Evolutionary conservation across 768 basidiomycete species (phyloP).

Genomic region (Rhizopogon vesiculosus): DNA sequence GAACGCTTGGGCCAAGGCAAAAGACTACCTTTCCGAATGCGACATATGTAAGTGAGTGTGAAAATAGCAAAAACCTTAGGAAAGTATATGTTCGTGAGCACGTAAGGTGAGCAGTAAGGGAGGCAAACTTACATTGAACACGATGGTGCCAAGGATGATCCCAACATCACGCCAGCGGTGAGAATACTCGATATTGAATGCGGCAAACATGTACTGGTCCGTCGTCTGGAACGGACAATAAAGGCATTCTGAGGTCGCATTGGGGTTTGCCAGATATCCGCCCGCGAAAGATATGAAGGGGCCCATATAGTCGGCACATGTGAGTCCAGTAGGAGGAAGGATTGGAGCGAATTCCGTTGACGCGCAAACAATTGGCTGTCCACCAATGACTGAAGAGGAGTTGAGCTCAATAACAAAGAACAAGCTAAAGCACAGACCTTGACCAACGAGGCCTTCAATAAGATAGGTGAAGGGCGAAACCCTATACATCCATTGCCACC

Average conservation of each 20-base stretch:
- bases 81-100: neutral
- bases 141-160: constrained; percentile 36
- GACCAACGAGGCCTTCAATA: constrained; percentile 40
- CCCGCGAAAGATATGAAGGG: constrained; percentile 37
- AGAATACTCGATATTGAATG: constrained; percentile 59
- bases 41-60: constrained; percentile 25
- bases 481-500: constrained; percentile 72
- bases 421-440: constrained; percentile 33
- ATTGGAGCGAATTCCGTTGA: constrained; percentile 58
- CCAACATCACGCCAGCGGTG: constrained; percentile 46
- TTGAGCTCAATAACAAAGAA: neutral
- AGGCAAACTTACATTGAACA: constrained; percentile 36
- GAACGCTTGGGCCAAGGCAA: neutral
- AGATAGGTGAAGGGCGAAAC: constrained; percentile 53
- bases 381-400: constrained; percentile 42
- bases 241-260: constrained; percentile 33
- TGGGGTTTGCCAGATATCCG: constrained; percentile 44
- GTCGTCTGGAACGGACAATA: constrained; percentile 58
- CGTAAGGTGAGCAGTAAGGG: neutral
- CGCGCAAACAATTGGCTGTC: constrained; percentile 48
- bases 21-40: constrained; percentile 17
- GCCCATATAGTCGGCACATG: constrained; percentile 42
- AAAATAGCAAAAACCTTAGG: constrained; percentile 25
- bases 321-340: constrained; percentile 37
- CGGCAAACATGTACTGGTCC: constrained; percentile 39